Conservation (phyloP, 164 flowering plant species). For the Pachysandra terminalis region DNA sequence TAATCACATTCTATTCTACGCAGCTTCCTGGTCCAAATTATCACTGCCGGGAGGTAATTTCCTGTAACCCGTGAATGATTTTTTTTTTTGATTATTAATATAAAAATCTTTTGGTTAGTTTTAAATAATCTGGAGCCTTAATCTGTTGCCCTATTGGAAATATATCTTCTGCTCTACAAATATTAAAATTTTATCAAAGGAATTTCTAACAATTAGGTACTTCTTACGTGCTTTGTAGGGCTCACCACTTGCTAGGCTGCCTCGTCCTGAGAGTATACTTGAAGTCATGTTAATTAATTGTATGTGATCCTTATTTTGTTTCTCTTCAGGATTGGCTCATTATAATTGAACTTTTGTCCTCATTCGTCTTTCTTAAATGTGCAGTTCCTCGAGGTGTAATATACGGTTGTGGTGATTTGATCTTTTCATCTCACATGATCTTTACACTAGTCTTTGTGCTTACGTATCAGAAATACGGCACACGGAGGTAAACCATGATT, state of each 20-base stretch:
- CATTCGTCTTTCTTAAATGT: slow-evolving; percentile 14
- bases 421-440: slow-evolving; percentile 99
- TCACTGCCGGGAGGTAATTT: slow-evolving; percentile 92
- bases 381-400: slow-evolving; percentile 92
- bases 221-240: slow-evolving; percentile 46
- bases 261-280: slow-evolving; percentile 59
- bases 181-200: background rate
- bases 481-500: slow-evolving; percentile 49
- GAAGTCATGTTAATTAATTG: slow-evolving; percentile 83
- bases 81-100: background rate
- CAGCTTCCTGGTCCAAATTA: slow-evolving; percentile 99
- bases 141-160: background rate
- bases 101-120: background rate
- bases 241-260: slow-evolving; percentile 82
- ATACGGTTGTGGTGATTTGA: slow-evolving; percentile 97
- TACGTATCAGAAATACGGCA: slow-evolving; percentile 92
- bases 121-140: background rate
- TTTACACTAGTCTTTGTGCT: slow-evolving; percentile 87
- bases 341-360: background rate
- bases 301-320: slow-evolving; percentile 20
- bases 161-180: background rate
- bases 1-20: slow-evolving; percentile 86
- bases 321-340: slow-evolving; percentile 1
- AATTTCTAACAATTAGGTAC: background rate
- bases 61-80: background rate